Evolutionary conservation across 2,329 filamentous ascomycete species (phyloP).

Genomic region (Nigrospora sphaerica): DNA sequence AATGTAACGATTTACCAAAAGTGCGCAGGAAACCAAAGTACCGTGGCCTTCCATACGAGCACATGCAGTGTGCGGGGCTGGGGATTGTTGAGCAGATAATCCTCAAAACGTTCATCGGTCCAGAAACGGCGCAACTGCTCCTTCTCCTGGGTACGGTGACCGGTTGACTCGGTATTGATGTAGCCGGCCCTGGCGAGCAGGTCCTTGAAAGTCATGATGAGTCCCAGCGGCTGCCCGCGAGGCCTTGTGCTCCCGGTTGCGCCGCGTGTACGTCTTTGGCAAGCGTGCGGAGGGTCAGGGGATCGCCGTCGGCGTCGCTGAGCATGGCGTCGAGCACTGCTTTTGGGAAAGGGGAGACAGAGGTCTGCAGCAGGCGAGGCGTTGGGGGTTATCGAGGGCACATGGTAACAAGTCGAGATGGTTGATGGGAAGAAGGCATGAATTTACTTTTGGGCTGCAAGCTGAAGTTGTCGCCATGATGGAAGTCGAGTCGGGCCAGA

Average conservation of each 20-base stretch:
- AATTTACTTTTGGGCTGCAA: constrained; percentile 16
- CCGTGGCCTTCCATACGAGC: neutral
- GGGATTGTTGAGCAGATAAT: constrained; percentile 18
- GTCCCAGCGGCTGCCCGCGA: constrained; percentile 14
- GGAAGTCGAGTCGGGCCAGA: constrained; percentile 23
- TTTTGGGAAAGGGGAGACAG: too few species aligned
- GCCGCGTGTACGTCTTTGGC: constrained; percentile 19
- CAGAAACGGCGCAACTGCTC: constrained; percentile 17
- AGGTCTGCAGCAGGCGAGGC: too few species aligned
- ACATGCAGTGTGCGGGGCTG: neutral
- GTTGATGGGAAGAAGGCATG: neutral
- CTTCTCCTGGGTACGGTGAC: constrained; percentile 13
- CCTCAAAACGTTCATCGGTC: constrained; percentile 22
- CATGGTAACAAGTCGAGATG: too few species aligned
- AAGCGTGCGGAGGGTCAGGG: constrained; percentile 17
- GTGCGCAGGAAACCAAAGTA: neutral
- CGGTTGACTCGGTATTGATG: constrained; percentile 15
- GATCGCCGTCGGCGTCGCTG: constrained; percentile 19
- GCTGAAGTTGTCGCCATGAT: constrained; percentile 24
- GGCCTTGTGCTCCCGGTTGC: constrained; percentile 17
- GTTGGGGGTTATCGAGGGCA: neutral
- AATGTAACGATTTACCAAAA: neutral
- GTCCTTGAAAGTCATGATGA: constrained; percentile 18
- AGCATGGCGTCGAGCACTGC: constrained; percentile 22
- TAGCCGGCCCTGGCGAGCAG: constrained; percentile 18